Evolutionary conservation across 176 grass and related monocot genomes (phyloP).

Genomic region (Lolium rigidum): DNA sequence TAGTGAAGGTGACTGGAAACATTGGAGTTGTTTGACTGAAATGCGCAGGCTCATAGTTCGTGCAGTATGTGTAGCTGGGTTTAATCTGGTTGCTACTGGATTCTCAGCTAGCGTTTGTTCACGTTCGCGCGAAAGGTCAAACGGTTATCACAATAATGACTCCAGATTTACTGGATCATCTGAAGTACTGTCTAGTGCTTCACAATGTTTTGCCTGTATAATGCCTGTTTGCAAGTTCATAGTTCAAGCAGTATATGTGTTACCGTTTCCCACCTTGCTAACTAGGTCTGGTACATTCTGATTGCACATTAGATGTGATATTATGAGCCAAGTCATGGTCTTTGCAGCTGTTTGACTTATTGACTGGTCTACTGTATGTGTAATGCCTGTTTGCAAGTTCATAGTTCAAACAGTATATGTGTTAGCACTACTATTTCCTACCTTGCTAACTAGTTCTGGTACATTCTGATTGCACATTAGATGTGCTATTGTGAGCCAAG

Average conservation of each 20-base stretch:
- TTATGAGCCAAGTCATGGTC: neutral
- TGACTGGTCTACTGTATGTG: too few species aligned
- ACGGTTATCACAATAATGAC: neutral
- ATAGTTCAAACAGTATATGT: constrained; percentile 2
- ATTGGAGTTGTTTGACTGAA: too few species aligned
- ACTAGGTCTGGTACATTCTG: neutral
- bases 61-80: too few species aligned
- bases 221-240: constrained; percentile 7
- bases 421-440: neutral
- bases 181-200: neutral
- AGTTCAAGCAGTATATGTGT: neutral
- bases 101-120: neutral
- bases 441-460: neutral
- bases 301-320: constrained; percentile 3
- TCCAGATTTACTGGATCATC: neutral
- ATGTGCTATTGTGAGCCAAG: neutral
- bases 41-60: too few species aligned
- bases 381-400: neutral
- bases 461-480: neutral
- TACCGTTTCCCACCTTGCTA: neutral
- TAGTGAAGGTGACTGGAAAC: too few species aligned
- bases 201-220: neutral
- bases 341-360: too few species aligned
- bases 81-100: neutral
- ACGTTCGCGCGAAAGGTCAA: neutral